These are phyloP conservation scores for Cyberlindnera galapagoensis DNA, from an alignment of 805 yeast genomes.

Conservation along the genomic window DNA sequence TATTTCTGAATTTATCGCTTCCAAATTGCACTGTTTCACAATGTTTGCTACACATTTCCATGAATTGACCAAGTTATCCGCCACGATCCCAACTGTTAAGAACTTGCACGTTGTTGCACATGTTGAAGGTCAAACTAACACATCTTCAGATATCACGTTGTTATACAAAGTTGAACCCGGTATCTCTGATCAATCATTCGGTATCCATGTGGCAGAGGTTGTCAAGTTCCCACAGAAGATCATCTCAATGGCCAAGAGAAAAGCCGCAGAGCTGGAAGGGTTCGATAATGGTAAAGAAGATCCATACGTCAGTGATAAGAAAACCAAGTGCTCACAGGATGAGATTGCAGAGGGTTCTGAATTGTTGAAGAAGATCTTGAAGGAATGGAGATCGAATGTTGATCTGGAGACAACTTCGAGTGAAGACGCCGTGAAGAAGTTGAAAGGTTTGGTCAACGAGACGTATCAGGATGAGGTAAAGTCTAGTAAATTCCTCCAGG, in stretches of 20 bases:
- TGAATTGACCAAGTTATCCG: slow-evolving; percentile 79
- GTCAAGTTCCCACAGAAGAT: slow-evolving; percentile 91
- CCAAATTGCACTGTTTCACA: slow-evolving; percentile 66
- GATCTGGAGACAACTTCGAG: slow-evolving; percentile 19
- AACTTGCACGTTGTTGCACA: slow-evolving; percentile 94
- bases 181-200: slow-evolving; percentile 92
- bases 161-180: slow-evolving; percentile 94
- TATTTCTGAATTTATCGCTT: slow-evolving; percentile 78
- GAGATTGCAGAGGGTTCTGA: slow-evolving; percentile 53
- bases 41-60: slow-evolving; percentile 97
- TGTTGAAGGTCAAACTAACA: slow-evolving; percentile 42
- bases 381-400: slow-evolving; percentile 27
- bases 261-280: slow-evolving; percentile 75
- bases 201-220: slow-evolving; percentile 95
- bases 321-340: slow-evolving; percentile 41
- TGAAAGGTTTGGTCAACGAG: slow-evolving; percentile 28
- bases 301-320: slow-evolving; percentile 37
- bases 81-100: slow-evolving; percentile 53
- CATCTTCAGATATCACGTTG: slow-evolving; percentile 68
- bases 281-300: slow-evolving; percentile 42
- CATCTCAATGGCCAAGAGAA: slow-evolving; percentile 90
- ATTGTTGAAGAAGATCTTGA: slow-evolving; percentile 36
- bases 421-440: slow-evolving; percentile 33
- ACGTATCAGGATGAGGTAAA: slow-evolving; percentile 23
- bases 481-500: slow-evolving; percentile 38